Percentiles rank a stretch among this genome's conserved stretches.
phyloP scores from a whole-genome alignment of 2,329 filamentous ascomycete genomes.

The Fusarium torreyae region DNA sequence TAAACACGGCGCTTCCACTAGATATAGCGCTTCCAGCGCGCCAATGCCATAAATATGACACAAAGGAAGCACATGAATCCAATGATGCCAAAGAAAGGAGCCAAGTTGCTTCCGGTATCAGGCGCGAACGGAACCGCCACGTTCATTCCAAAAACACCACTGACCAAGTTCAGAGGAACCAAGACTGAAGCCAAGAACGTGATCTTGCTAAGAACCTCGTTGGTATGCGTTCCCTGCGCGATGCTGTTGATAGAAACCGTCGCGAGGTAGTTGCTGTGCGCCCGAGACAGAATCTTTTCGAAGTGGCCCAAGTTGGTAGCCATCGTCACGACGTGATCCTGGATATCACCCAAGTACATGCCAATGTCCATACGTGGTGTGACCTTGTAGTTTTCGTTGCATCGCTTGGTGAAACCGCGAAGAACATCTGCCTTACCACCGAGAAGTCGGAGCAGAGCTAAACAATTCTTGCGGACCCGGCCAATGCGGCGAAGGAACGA shows the following conservation, averaged over 20 bases:
- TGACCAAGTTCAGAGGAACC: conserved; percentile 95
- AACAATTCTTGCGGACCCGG: conserved; percentile 92
- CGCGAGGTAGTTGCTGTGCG: conserved; percentile 96
- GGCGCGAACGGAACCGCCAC: conserved; percentile 78
- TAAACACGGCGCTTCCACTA: conserved; percentile 63
- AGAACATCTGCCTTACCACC: conserved; percentile 99
- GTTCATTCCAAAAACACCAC: conserved; percentile 91
- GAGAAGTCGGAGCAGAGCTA: conserved; percentile 91
- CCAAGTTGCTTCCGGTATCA: conserved; percentile 63
- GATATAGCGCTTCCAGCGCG: conserved; percentile 64
- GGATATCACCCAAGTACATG: conserved; percentile 96
- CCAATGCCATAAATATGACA: conserved; percentile 61
- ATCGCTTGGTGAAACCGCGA: conserved; percentile 96
- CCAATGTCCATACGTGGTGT: conserved; percentile 97
- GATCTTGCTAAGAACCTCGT: conserved; percentile 93
- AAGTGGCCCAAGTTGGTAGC: conserved; percentile 96
- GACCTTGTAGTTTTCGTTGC: conserved; percentile 96
- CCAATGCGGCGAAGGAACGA: conserved; percentile 90
- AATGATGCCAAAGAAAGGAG: conserved; percentile 42
- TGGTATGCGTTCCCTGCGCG: conserved; percentile 87
- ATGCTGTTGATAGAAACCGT: conserved; percentile 95
- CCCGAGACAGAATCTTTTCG: conserved; percentile 95
- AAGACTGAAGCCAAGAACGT: conserved; percentile 94
- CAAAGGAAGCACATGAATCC: conserved; percentile 68
- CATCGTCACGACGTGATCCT: conserved; percentile 99